phyloP scores from a whole-genome alignment of 768 basidiomycete species.

The Amanita exitialis region DNA sequence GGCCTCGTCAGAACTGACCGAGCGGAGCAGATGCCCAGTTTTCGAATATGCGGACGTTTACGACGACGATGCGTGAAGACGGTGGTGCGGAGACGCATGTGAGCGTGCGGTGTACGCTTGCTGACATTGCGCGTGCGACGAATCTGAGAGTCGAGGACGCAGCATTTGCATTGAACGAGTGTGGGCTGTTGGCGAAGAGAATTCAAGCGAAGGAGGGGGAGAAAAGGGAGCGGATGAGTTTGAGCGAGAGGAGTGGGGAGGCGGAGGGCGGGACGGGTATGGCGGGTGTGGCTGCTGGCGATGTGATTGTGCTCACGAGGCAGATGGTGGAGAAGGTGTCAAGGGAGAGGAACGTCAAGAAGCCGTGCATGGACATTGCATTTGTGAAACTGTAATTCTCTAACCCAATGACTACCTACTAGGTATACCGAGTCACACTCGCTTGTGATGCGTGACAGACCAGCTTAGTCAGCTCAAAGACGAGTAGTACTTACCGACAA shows the following conservation, averaged over 20 bases:
- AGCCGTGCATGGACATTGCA: constrained; percentile 49
- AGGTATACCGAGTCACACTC: no score
- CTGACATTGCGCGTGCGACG: constrained; percentile 68
- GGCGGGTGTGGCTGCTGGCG: neutral
- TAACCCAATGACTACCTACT: no score
- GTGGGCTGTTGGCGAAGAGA: constrained; percentile 57
- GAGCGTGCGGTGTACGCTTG: constrained; percentile 60
- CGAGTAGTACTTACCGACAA: neutral
- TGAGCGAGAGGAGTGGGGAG: no score
- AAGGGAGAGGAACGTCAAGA: constrained; percentile 60
- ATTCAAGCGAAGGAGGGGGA: constrained; percentile 16
- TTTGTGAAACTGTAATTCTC: constrained; percentile 38
- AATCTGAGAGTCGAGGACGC: constrained; percentile 80
- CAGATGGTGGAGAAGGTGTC: constrained; percentile 44
- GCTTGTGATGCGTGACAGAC: no score
- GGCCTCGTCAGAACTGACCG: neutral
- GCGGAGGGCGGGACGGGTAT: neutral
- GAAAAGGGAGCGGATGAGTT: constrained; percentile 13
- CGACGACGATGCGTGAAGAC: constrained; percentile 47
- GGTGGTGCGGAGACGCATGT: constrained; percentile 67
- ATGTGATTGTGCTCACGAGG: constrained; percentile 31
- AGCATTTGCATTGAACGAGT: constrained; percentile 82
- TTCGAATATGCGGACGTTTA: constrained; percentile 42
- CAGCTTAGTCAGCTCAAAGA: neutral
- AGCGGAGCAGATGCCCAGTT: constrained; percentile 37